Percentiles rank a stretch among this genome's conserved stretches.
phyloP scores from a whole-genome alignment of 1,139 yeast species.

The Barnettozyma hawaiiensis region DNA sequence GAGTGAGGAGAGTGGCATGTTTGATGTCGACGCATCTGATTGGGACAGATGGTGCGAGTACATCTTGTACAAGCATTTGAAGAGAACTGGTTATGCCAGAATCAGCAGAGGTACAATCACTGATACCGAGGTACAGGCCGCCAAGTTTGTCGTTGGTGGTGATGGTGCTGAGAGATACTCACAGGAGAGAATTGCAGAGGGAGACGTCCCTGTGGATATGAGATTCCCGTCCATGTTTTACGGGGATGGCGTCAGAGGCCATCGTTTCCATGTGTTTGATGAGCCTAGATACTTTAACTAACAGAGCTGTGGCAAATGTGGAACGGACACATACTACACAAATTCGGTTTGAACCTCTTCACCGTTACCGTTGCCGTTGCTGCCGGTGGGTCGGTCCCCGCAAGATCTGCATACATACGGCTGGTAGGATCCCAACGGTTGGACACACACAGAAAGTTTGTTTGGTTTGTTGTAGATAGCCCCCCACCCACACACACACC shows the following conservation, averaged over 20 bases:
- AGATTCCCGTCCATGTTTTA: constrained; percentile 78
- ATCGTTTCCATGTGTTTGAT: constrained; percentile 88
- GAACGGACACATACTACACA: too few species aligned
- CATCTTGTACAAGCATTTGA: constrained; percentile 79
- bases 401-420: too few species aligned
- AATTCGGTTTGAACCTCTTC: background rate
- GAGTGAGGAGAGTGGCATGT: constrained; percentile 77
- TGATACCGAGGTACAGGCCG: constrained; percentile 94
- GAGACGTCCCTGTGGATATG: constrained; percentile 51
- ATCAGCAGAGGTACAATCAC: constrained; percentile 91
- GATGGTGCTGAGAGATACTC: constrained; percentile 49
- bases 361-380: too few species aligned
- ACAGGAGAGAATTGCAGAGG: constrained; percentile 50
- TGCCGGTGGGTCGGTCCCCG: too few species aligned
- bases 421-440: too few species aligned
- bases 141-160: constrained; percentile 69
- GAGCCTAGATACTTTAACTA: constrained; percentile 63
- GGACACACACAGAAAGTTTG: too few species aligned
- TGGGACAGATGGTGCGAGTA: constrained; percentile 99
- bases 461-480: too few species aligned
- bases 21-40: constrained; percentile 88
- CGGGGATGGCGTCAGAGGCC: constrained; percentile 96
- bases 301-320: too few species aligned
- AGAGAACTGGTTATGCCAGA: constrained; percentile 90
- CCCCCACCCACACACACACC: too few species aligned